Evolutionary conservation across 1,139 yeast species (phyloP), one percentile per base, ranked within the genome.

Genomic region (Yamadazyma aaseri): DNA sequence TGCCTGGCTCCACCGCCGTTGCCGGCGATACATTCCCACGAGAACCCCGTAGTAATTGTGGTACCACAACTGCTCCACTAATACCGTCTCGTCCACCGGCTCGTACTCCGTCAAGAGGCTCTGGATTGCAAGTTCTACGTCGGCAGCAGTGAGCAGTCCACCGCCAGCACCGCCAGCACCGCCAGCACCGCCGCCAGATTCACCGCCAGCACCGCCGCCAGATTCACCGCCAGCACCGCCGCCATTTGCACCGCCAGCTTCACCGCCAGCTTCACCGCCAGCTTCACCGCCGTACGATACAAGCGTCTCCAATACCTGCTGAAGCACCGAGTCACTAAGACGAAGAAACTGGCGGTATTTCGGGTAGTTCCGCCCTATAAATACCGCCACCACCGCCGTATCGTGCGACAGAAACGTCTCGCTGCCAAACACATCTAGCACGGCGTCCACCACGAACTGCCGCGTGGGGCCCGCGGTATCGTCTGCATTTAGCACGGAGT

Each of bases 331-430:
- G 33, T 82, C 90, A 0, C 90, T 76, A 2, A 87, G 59, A 26
- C 86, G 65, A 10, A 89, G 69, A 44, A 83, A 87, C 55, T 89
- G 96, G 3, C 78, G 67, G 51, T 83, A 89, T 53, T 87, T 87
- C 3, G 96, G 81, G 42, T 81, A 78, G 51, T 85, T 86, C 34
- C 90, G 55, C 0, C 87, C 85, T 20, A 89, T 61, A 49, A 89
- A 89, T 5, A 86, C 73, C 11, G 85, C 71, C 36, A 86, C 57
- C 38, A 71, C 71, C 15, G 63, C 56, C 13, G 46, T 50, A 45
- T 76, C 75, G 22, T 38, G 34, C 3, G 55, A 56, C 2, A 53
- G 35, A 26, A 75, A 65, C 5, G 51, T 54, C 26, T 64, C 60
- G 10, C 58, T 57, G 6, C 61, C 65, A 47, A 53, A 73, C 3